A percentile compares a stretch with the other conserved stretches of the same genome.
Evolutionary conservation across 352 stramenopile species (phyloP).

Genomic region (Globisporangium yorkense): DNA sequence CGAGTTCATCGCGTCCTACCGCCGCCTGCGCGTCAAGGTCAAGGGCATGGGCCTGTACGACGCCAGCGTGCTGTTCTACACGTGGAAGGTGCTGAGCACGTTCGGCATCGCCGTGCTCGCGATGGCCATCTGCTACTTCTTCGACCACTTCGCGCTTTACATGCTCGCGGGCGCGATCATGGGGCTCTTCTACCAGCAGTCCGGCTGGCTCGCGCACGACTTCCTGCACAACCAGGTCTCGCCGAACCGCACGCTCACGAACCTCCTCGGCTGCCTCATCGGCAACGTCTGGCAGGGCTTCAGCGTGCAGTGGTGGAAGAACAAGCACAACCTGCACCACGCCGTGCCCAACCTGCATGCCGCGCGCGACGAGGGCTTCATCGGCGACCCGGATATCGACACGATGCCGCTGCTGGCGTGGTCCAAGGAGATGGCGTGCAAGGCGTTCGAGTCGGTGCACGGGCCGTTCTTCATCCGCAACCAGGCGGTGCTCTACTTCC

Average conservation of each 20-base stretch:
- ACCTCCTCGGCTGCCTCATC: conserved; percentile 92
- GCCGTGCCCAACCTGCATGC: conserved; percentile 96
- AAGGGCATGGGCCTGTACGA: conserved; percentile 95
- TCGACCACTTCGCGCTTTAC: conserved; percentile 80
- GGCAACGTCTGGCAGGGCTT: conserved; percentile 98
- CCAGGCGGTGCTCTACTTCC: conserved; percentile 97
- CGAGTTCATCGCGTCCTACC: conserved; percentile 95
- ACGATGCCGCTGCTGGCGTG: conserved; percentile 98
- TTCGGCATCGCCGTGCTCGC: conserved; percentile 86
- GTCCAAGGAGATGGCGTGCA: conserved; percentile 94
- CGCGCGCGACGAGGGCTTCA: conserved; percentile 65
- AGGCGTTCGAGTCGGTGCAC: conserved; percentile 72
- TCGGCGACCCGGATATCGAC: conserved; percentile 98
- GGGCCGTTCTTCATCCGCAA: conserved; percentile 88
- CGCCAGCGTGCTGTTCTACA: conserved; percentile 88
- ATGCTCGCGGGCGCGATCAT: conserved; percentile 90
- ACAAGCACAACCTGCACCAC: conserved; percentile 99
- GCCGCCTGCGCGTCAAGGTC: conserved; percentile 92
- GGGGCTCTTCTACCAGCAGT: conserved; percentile 98
- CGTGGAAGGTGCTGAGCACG: conserved; percentile 94
- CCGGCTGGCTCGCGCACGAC: conserved; percentile 96
- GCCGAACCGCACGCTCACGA: conserved; percentile 90
- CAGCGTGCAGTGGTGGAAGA: conserved; percentile 96
- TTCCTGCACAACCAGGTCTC: conserved; percentile 98
- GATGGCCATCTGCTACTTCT: conserved; percentile 86